Conservation (phyloP, 495 filamentous ascomycete species). For the Monascus purpureus region DNA sequence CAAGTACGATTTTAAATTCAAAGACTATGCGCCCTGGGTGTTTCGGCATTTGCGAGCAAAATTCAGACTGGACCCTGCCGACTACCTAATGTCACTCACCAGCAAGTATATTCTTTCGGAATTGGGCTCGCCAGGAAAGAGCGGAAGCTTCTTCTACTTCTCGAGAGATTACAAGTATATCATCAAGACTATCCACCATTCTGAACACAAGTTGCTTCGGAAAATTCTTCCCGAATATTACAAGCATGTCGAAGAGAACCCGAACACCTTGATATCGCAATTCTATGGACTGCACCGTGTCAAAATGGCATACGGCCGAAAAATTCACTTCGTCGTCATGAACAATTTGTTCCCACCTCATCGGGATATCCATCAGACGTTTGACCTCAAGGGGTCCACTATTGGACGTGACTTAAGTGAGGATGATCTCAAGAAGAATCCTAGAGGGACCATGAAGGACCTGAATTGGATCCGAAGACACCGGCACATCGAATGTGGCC, state of each 20-base stretch:
- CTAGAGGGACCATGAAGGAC: conserved; percentile 89
- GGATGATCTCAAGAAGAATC: conserved; percentile 75
- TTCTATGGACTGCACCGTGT: conserved; percentile 97
- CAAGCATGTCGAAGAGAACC: conserved; percentile 80
- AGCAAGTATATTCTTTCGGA: conserved; percentile 98
- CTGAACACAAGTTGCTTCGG: conserved; percentile 87
- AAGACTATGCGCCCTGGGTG: conserved; percentile 98
- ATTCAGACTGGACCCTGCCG: conserved; percentile 87
- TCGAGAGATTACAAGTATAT: conserved; percentile 99
- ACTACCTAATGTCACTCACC: conserved; percentile 96
- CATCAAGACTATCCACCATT: conserved; percentile 98
- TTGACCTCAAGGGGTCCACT: conserved; percentile 95
- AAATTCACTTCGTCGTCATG: conserved; percentile 99
- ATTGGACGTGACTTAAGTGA: conserved; percentile 84
- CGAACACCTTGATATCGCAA: conserved; percentile 91
- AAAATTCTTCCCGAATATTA: conserved; percentile 92
- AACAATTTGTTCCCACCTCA: conserved; percentile 98
- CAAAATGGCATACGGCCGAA: conserved; percentile 95
- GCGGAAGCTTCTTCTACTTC: conserved; percentile 99
- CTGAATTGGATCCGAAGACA: conserved; percentile 89
- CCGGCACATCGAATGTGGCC: conserved; percentile 73
- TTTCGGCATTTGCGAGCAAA: conserved; percentile 84
- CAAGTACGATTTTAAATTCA: conserved; percentile 99
- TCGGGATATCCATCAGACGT: conserved; percentile 92
- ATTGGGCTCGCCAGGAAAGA: conserved; percentile 92